phyloP scores from a whole-genome alignment of 164 flowering plant species.

The Pachysandra terminalis region DNA sequence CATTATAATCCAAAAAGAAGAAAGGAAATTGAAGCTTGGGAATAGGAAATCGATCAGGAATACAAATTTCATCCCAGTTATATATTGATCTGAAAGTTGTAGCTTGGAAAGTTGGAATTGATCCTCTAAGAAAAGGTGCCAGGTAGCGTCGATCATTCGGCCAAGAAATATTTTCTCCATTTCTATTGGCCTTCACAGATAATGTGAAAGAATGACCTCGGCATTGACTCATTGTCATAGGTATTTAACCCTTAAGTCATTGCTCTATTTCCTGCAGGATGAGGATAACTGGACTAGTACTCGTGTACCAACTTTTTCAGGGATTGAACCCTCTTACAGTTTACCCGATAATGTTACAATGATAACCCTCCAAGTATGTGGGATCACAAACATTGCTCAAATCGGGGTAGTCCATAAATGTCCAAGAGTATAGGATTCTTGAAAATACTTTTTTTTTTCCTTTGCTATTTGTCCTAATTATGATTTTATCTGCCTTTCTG shows the following conservation, averaged over 20 bases:
- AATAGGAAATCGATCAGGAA: too few species aligned
- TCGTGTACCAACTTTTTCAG: slow-evolving; percentile 53
- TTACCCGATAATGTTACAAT: slow-evolving; percentile 77
- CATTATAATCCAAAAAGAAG: too few species aligned
- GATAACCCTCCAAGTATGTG: slow-evolving; percentile 86
- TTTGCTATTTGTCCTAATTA: too few species aligned
- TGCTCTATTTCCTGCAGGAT: slow-evolving; percentile 47
- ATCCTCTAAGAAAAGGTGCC: slow-evolving; percentile 91
- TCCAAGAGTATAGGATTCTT: too few species aligned
- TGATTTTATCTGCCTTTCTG: too few species aligned
- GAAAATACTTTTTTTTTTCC: too few species aligned
- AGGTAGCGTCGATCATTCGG: slow-evolving; percentile 92
- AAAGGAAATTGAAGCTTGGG: too few species aligned
- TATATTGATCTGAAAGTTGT: too few species aligned
- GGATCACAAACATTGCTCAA: slow-evolving; percentile 57
- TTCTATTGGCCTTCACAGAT: slow-evolving; percentile 81
- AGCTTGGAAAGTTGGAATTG: too few species aligned
- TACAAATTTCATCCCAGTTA: too few species aligned
- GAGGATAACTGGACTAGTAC: slow-evolving; percentile 45
- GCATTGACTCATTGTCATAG: slow-evolving; percentile 5
- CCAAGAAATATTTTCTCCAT: slow-evolving; percentile 95
- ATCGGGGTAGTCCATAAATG: slow-evolving; percentile 13
- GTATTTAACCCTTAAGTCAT: too few species aligned
- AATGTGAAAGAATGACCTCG: slow-evolving; percentile 39
- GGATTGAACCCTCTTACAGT: slow-evolving; percentile 60